Evolutionary conservation across 129 eudicot species (phyloP).

Genomic region (Oenanthe sinensis): DNA sequence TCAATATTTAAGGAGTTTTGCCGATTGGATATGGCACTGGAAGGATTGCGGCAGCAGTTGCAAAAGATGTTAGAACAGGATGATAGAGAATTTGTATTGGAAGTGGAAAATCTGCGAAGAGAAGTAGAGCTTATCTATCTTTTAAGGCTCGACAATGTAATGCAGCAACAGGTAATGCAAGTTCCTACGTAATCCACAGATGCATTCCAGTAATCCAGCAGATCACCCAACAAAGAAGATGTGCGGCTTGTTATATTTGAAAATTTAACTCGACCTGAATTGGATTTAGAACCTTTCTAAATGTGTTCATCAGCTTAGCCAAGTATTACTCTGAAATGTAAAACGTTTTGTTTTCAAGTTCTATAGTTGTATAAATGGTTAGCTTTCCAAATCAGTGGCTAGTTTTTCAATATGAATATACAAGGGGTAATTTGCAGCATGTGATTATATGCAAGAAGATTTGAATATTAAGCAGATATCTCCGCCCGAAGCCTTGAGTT

Average conservation of each 20-base stretch:
- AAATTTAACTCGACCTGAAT: background rate
- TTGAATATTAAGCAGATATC: background rate
- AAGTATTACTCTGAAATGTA: background rate
- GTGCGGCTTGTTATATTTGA: background rate
- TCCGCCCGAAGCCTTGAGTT: no score
- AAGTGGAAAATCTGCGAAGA: constrained; percentile 64
- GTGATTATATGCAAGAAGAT: background rate
- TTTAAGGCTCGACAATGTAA: constrained; percentile 35
- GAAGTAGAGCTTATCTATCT: constrained; percentile 55
- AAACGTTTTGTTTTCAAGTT: background rate
- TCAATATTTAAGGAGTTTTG: constrained; percentile 57
- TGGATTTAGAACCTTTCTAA: background rate
- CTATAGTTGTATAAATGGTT: background rate
- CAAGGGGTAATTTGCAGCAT: background rate
- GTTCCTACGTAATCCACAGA: constrained; percentile 36
- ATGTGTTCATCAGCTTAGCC: background rate
- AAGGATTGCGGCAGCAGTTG: constrained; percentile 51
- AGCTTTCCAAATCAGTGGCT: background rate
- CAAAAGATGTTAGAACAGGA: constrained; percentile 35
- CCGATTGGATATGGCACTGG: constrained; percentile 49
- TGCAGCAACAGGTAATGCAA: constrained; percentile 28
- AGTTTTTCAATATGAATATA: background rate
- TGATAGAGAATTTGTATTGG: constrained; percentile 51
- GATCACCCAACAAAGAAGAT: background rate
- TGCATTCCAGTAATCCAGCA: background rate